Conservation (phyloP, 2,329 filamentous ascomycete species). For the Albophoma yamanashiensis region DNA sequence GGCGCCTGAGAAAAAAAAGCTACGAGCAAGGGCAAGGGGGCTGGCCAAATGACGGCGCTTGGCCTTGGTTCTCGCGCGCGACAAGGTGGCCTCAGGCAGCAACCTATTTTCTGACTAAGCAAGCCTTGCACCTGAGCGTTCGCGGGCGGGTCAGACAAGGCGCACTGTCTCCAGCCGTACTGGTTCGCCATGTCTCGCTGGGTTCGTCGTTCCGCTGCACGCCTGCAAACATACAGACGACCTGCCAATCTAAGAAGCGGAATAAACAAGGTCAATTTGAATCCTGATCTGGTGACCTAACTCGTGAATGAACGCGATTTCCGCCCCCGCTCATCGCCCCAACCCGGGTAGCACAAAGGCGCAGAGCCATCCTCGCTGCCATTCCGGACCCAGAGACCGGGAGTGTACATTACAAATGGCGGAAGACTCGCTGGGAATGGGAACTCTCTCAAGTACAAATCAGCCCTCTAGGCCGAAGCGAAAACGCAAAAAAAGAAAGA, state of each 20-base stretch:
- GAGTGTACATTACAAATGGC: conserved; percentile 1
- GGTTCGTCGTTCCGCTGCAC: too few relatives aligned
- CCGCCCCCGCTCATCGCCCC: background rate
- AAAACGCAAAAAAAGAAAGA: conserved; percentile 3
- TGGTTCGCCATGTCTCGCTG: too few relatives aligned
- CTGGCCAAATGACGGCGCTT: background rate
- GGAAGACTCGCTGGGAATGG: background rate
- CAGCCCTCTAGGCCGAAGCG: conserved; percentile 1
- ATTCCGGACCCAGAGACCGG: background rate
- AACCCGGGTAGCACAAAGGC: background rate
- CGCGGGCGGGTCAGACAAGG: too few relatives aligned
- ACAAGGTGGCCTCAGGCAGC: background rate
- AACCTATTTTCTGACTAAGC: background rate
- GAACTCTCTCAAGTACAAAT: background rate
- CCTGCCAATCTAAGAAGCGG: background rate
- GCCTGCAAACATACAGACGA: too few relatives aligned
- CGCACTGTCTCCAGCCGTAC: too few relatives aligned
- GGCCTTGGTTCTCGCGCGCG: background rate
- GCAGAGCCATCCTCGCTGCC: background rate
- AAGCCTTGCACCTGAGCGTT: background rate
- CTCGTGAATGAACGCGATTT: conserved; percentile 1
- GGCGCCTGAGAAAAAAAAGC: background rate
- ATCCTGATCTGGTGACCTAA: conserved; percentile 4
- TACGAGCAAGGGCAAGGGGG: background rate
- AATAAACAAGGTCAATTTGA: conserved; percentile 3